Evolutionary conservation across 2,329 filamentous ascomycete genomes (phyloP), one percentile per base, ranked within the genome.

Genomic region (Penicillium sp.): DNA sequence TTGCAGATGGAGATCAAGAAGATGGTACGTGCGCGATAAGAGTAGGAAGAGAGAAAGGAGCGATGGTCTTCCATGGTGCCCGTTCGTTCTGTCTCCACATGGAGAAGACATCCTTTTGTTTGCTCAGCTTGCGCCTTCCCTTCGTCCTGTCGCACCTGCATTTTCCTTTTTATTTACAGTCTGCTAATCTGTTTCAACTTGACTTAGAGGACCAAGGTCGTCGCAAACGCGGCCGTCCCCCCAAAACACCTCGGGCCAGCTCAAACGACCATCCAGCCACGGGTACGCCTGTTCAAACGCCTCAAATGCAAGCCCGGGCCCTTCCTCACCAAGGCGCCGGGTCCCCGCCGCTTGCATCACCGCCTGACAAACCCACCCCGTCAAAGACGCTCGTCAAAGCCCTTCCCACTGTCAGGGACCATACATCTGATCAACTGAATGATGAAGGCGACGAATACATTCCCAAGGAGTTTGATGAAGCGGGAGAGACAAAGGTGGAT

Each of bases 361-460:
- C 92, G 34, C 86, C 90, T 2, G 66, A 76, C 15, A 95, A 94
- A 77, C 85, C 89, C 2, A 95, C 92, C 15, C 87, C 90, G 4
- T 66, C 75, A 22, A 95, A 94, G 76, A 92, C 92, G 10, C 91
- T 94, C 8, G 83, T 98, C 68, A 99, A 99, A 79, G 95, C 95
- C 0, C 83, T 99, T 45, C 95, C 95, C 2, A 98, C 95, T 4
- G 95, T 98, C 14, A 85, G 95, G 76, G 95, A 99, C 72, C 95
- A 99, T 75, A 99, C 95, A 2, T 98, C 94, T 15, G 94, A 98
- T 74, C 94, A 98, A 76, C 86, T 99, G 34, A 92, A 91, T 54
- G 83, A 90, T 31, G 90, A 92, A 70, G 90, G 91, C 63, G 95
- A 98, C 75, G 95, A 99, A 78, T 99, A 97, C 76, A 84, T 98